Conservation (phyloP, 306 rosid species). For the Trifolium repens region DNA sequence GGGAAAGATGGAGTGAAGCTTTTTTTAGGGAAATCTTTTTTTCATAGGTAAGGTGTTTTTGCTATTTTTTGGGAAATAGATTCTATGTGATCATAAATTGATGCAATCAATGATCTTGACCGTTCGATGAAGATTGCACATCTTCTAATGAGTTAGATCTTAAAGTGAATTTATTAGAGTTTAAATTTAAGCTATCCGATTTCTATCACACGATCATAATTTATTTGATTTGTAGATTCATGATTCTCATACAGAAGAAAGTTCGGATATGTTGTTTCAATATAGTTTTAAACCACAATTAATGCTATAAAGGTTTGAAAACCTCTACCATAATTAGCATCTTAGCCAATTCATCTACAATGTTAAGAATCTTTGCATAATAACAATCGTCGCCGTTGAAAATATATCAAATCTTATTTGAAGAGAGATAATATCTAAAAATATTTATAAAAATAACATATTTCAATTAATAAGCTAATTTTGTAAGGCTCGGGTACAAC, state of each 20-base stretch:
- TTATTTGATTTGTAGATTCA: not conserved
- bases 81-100: not conserved
- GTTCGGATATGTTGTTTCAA: not conserved
- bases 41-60: slow-evolving; percentile 13
- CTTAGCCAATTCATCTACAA: not conserved
- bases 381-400: too few relatives aligned
- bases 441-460: too few relatives aligned
- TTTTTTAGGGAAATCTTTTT: slow-evolving; percentile 32
- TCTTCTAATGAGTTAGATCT: not conserved
- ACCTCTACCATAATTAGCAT: too few relatives aligned
- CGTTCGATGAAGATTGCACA: not conserved
- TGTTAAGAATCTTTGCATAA: too few relatives aligned
- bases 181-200: not conserved
- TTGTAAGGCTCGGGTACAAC: too few relatives aligned
- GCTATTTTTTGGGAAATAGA: not conserved
- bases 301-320: not conserved
- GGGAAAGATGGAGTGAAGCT: slow-evolving; percentile 30
- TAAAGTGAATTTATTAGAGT: not conserved
- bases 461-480: too few relatives aligned
- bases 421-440: too few relatives aligned
- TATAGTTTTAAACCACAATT: not conserved
- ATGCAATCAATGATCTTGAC: not conserved
- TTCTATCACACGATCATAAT: not conserved
- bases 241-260: not conserved
- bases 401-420: too few relatives aligned